phyloP scores from a whole-genome alignment of 2,329 filamentous ascomycete genomes.

The Lasiodiplodia sp. region DNA sequence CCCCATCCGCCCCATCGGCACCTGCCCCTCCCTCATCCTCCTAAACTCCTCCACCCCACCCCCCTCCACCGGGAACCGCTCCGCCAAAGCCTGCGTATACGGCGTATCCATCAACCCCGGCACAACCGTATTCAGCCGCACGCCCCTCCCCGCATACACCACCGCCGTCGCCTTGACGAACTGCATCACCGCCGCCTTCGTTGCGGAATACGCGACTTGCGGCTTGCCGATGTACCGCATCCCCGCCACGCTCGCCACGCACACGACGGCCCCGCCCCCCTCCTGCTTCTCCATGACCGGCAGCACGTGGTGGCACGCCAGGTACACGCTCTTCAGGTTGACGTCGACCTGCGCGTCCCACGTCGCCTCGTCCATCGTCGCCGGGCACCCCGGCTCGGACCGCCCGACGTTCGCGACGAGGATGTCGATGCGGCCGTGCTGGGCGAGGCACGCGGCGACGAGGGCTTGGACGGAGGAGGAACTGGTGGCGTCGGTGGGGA shows the following conservation, averaged over 20 bases:
- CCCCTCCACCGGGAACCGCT: constrained; percentile 16
- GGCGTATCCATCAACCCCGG: constrained; percentile 64
- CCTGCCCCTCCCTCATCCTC: constrained; percentile 22
- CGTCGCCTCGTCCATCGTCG: constrained; percentile 55
- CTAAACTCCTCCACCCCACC: constrained; percentile 14
- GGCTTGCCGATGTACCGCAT: constrained; percentile 60
- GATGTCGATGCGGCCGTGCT: constrained; percentile 62
- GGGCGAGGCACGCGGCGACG: constrained; percentile 28
- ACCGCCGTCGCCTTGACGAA: constrained; percentile 60
- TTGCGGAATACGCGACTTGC: constrained; percentile 62
- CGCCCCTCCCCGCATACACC: constrained; percentile 56
- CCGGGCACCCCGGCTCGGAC: constrained; percentile 59
- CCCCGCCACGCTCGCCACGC: constrained; percentile 57
- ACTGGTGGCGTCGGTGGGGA: neutral
- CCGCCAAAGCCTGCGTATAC: constrained; percentile 26
- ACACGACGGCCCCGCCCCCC: constrained; percentile 54
- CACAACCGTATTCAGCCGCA: constrained; percentile 63
- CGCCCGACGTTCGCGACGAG: constrained; percentile 63
- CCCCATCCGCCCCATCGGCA: constrained; percentile 45
- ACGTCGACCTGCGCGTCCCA: constrained; percentile 64
- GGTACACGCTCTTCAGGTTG: constrained; percentile 64
- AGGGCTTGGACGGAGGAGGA: constrained; percentile 26
- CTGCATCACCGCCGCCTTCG: constrained; percentile 61
- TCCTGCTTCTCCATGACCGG: constrained; percentile 62
- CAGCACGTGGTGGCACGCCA: constrained; percentile 60